These are phyloP conservation scores for Tephrocybe sp. DNA, from an alignment of 768 basidiomycete genomes.

Conservation along the genomic window DNA sequence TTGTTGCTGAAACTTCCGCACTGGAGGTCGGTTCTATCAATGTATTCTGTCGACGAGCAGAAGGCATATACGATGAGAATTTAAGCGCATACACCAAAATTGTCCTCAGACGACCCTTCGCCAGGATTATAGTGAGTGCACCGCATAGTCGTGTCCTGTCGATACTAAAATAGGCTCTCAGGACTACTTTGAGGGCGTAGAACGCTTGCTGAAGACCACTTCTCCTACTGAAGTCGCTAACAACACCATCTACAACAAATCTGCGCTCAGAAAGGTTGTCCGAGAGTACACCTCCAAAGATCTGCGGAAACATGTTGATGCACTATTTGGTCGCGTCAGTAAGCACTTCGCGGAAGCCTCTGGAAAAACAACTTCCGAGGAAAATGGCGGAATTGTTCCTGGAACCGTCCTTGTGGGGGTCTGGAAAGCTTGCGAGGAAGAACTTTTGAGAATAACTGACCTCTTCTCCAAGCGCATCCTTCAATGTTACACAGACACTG, in stretches of 20 bases:
- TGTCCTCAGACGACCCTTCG: constrained; percentile 82
- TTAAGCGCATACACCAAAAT: constrained; percentile 83
- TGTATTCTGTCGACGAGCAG: constrained; percentile 69
- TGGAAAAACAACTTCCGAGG: constrained; percentile 61
- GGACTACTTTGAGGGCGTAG: constrained; percentile 95
- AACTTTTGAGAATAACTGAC: constrained; percentile 72
- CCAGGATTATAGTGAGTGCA: constrained; percentile 75
- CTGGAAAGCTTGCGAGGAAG: constrained; percentile 91
- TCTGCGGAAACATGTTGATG: constrained; percentile 84
- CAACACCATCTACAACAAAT: constrained; percentile 74
- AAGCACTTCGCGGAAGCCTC: constrained; percentile 92
- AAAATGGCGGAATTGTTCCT: constrained; percentile 51
- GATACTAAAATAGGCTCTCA: constrained; percentile 28
- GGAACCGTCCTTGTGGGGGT: constrained; percentile 78
- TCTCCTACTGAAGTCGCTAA: constrained; percentile 75
- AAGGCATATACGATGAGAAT: constrained; percentile 88
- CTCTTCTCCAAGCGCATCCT: constrained; percentile 66
- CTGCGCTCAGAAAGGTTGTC: constrained; percentile 77
- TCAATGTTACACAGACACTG: constrained; percentile 78
- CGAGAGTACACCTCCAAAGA: constrained; percentile 90
- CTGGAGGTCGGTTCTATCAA: constrained; percentile 65
- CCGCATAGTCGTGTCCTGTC: background rate
- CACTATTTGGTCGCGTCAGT: constrained; percentile 86
- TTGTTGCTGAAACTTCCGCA: constrained; percentile 78
- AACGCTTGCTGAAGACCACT: constrained; percentile 81